Base-by-base conservation (phyloP, 75 land plant genomes). In the Picea glauca region DNA sequence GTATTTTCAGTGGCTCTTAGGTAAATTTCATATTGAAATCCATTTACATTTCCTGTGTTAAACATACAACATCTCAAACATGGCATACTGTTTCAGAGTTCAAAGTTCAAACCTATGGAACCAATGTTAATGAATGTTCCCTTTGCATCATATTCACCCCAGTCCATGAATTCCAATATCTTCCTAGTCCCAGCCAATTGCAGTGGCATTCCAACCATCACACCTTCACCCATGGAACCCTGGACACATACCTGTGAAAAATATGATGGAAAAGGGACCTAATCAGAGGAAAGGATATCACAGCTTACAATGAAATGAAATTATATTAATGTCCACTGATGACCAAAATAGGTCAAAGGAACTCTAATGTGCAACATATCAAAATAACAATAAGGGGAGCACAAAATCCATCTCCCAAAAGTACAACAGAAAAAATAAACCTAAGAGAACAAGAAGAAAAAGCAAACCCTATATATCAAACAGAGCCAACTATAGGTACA, bases 191-290 rank as follows among this genome's bases (percentile, higher is more conserved):
- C 99, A 77, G 99, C 97, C 46, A 96, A 91, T 79, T 94, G 98
- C 79, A 96, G 77, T 26, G 99, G 99, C 88, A 94, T 96, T 30
- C 99, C 99, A 50, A 87, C 80, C 75, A 94, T 86, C 72, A 92
- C 88, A 18, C 99, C 99, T 84, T 92, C 95, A 43, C 99, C 99
- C 99, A 96, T 96, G 5, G 99, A 85, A 13, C 99, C 97, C 91
- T 96, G 99, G 7, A 96, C 98, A 80, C 99, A 96, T 35, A 96
- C 97, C 99, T 96, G 68, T 13, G 56, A 70, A 68, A 56, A 15
- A 26, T 14, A 18, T 33, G 23, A 43, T 62, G 1, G 50, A 8
- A 43, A 18, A 6, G 18, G 17, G 43, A 40, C 74, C 35, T 43
- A 40, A 21, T 70, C 23, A 70, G 54, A 70, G 17, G 43, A 70